Conservation (phyloP, 495 filamentous ascomycete species). For the Penicillium bovifimosum region DNA sequence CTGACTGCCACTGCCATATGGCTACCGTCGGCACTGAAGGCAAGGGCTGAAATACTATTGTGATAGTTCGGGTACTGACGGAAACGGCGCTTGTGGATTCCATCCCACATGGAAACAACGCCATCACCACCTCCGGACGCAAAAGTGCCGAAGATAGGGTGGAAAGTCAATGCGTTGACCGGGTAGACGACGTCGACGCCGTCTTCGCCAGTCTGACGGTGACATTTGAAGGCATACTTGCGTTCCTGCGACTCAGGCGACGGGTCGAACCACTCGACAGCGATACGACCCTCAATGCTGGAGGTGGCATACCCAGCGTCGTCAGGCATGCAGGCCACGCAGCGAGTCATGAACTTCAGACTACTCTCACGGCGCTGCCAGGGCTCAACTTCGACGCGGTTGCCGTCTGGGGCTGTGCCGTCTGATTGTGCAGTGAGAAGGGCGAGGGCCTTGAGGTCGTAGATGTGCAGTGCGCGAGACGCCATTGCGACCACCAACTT, state of each 20-base stretch:
- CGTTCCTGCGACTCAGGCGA: slow-evolving; percentile 74
- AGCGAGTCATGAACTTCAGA: slow-evolving; percentile 91
- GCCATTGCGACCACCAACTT: slow-evolving; percentile 95
- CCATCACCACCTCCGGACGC: slow-evolving; percentile 91
- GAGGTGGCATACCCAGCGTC: slow-evolving; percentile 85
- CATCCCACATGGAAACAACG: slow-evolving; percentile 94
- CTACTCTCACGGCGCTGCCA: slow-evolving; percentile 88
- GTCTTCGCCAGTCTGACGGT: slow-evolving; percentile 62
- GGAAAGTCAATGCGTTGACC: slow-evolving; percentile 89
- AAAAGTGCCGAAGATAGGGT: slow-evolving; percentile 86
- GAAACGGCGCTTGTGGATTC: slow-evolving; percentile 82
- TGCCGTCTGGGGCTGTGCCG: slow-evolving; percentile 24
- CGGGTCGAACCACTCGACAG: slow-evolving; percentile 96
- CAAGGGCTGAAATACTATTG: slow-evolving; percentile 68
- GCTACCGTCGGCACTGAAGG: slow-evolving; percentile 73
- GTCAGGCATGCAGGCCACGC: slow-evolving; percentile 93
- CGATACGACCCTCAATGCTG: slow-evolving; percentile 88
- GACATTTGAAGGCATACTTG: slow-evolving; percentile 99
- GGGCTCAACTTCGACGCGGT: slow-evolving; percentile 58
- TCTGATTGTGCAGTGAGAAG: slow-evolving; percentile 46
- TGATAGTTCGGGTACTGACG: slow-evolving; percentile 81
- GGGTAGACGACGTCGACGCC: slow-evolving; percentile 88
- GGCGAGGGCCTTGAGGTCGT: slow-evolving; percentile 70
- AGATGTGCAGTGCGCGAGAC: slow-evolving; percentile 84
- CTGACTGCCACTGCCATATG: slow-evolving; percentile 79